These are phyloP conservation scores for Nemophila menziesii DNA, from an alignment of 257 asterid species.

Conservation along the genomic window DNA sequence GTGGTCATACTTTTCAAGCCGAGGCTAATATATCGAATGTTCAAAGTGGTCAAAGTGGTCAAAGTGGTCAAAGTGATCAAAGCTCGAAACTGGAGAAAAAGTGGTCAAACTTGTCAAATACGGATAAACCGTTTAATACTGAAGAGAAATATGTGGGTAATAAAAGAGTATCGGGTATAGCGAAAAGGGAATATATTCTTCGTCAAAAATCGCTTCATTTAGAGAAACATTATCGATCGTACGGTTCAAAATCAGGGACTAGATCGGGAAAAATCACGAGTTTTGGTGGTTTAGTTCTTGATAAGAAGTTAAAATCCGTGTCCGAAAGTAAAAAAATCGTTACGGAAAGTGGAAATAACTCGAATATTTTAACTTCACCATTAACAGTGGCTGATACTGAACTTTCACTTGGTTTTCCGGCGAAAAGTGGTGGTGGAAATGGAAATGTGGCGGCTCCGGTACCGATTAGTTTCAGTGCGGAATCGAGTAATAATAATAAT, in stretches of 20 bases:
- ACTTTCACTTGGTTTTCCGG: slow-evolving; percentile 76
- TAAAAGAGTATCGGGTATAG: slow-evolving; percentile 57
- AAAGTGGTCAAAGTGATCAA: slow-evolving; percentile 17
- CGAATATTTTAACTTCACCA: slow-evolving; percentile 28
- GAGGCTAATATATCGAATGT: slow-evolving; percentile 32
- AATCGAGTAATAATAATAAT: slow-evolving; percentile 25
- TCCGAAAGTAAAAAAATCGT: slow-evolving; percentile 37
- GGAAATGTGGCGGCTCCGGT: slow-evolving; percentile 32
- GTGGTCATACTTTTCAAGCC: slow-evolving; percentile 34
- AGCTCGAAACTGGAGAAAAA: slow-evolving; percentile 34
- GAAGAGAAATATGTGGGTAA: slow-evolving; percentile 58
- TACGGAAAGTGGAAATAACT: slow-evolving; percentile 32
- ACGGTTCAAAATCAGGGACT: slow-evolving; percentile 50
- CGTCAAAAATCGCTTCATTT: slow-evolving; percentile 63
- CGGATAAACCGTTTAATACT: slow-evolving; percentile 38
- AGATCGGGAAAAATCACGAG: slow-evolving; percentile 43
- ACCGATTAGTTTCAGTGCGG: slow-evolving; percentile 39
- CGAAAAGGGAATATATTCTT: slow-evolving; percentile 61
- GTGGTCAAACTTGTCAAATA: slow-evolving; percentile 21
- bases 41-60: slow-evolving; percentile 18
- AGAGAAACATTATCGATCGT: slow-evolving; percentile 60
- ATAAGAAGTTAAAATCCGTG: slow-evolving; percentile 62
- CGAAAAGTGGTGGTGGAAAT: no score
- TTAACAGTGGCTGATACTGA: slow-evolving; percentile 73
- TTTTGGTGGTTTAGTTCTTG: slow-evolving; percentile 60